A percentile compares a stretch with the other conserved stretches of the same genome.
phyloP scores from a whole-genome alignment of 345 rosid genomes.

The Heritiera littoralis region DNA sequence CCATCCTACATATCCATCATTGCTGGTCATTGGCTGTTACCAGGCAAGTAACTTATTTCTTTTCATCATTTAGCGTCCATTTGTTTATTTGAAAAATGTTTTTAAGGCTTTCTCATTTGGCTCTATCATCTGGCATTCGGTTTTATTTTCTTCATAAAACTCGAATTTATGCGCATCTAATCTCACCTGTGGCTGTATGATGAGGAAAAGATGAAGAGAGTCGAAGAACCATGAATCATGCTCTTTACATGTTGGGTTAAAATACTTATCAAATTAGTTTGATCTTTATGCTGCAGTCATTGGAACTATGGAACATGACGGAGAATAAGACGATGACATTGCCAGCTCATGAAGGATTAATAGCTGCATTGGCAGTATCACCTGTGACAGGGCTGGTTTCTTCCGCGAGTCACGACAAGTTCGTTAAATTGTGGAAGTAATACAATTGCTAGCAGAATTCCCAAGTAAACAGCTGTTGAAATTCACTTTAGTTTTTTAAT shows the following conservation, averaged over 20 bases:
- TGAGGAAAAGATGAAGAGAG: background rate
- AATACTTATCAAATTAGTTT: constrained; percentile 14
- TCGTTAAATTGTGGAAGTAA: constrained; percentile 88
- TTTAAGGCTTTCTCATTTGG: background rate
- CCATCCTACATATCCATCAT: constrained; percentile 69
- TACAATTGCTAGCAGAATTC: background rate
- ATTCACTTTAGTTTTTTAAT: background rate
- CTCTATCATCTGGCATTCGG: background rate
- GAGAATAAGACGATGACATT: constrained; percentile 83
- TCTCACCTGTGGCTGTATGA: background rate
- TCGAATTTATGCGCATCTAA: background rate
- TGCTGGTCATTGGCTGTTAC: constrained; percentile 91
- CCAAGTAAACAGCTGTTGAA: constrained; percentile 4
- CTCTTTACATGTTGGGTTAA: background rate
- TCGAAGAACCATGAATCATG: background rate
- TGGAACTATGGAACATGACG: constrained; percentile 91
- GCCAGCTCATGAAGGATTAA: constrained; percentile 75
- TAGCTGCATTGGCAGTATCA: constrained; percentile 78
- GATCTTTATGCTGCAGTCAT: constrained; percentile 50
- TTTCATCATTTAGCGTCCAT: background rate
- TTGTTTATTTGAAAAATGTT: background rate
- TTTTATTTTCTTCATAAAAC: background rate
- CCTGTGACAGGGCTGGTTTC: constrained; percentile 77
- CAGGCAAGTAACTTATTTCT: constrained; percentile 52
- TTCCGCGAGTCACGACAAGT: constrained; percentile 93